Percentiles rank a stretch among this genome's conserved stretches.
These are phyloP conservation scores for Naematelia encephala DNA, from an alignment of 768 basidiomycete genomes.

Conservation along the genomic window DNA sequence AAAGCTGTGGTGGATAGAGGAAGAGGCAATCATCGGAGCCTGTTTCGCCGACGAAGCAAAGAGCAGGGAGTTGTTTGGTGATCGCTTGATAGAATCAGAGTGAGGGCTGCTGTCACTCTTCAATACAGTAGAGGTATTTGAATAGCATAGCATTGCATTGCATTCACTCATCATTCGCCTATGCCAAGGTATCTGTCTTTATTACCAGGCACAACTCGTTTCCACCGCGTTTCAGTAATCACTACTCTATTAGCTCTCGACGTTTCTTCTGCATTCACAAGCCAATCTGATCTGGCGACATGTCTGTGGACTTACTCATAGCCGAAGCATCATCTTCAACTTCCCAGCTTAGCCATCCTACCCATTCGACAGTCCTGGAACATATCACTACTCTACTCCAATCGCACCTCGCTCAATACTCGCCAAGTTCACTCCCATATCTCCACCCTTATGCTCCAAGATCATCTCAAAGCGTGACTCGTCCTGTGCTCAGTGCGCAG, in stretches of 20 bases:
- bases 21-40: no score
- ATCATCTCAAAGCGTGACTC: background rate
- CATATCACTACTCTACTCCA: background rate
- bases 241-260: no score
- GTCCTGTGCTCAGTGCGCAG: background rate
- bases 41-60: background rate
- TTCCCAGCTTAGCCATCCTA: background rate
- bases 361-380: background rate
- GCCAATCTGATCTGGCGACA: no score
- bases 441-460: background rate
- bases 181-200: no score
- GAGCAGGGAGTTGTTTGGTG: background rate
- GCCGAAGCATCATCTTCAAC: no score
- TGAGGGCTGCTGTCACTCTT: background rate
- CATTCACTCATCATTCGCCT: no score
- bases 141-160: background rate
- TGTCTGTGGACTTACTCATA: no score
- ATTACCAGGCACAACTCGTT: background rate
- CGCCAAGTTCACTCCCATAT: background rate
- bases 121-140: background rate
- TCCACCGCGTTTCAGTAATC: no score
- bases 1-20: no score
- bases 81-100: background rate
- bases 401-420: background rate
- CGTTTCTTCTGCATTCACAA: no score